phyloP scores from a whole-genome alignment of 129 eudicot genomes.

The Ambrosia trifida region DNA sequence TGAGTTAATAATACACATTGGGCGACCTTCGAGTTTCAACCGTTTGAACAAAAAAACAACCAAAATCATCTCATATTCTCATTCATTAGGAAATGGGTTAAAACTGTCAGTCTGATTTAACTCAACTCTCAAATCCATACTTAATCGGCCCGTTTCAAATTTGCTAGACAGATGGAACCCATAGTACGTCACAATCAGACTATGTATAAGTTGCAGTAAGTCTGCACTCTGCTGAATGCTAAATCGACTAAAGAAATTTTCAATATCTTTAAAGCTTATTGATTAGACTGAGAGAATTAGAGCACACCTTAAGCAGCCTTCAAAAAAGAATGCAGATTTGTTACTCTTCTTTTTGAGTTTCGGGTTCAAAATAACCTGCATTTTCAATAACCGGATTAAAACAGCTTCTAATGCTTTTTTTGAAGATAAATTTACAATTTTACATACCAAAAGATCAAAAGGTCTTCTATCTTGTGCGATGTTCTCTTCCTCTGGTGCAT shows the following conservation, averaged over 20 bases:
- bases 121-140: not conserved
- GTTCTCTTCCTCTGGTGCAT: conserved; percentile 67
- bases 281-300: not conserved
- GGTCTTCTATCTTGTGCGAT: conserved; percentile 66
- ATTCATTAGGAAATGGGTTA: not conserved
- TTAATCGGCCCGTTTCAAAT: not conserved
- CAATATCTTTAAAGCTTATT: not conserved
- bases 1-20: not conserved
- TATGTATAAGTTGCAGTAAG: not conserved
- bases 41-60: not conserved
- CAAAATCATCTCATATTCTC: not conserved
- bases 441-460: conserved; percentile 88
- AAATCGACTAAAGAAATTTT: not conserved
- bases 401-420: too few relatives aligned
- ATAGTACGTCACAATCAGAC: not conserved
- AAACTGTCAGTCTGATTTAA: not conserved
- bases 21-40: not conserved
- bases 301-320: conserved; percentile 84
- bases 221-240: conserved; percentile 18
- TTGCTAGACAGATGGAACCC: not conserved
- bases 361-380: conserved; percentile 81
- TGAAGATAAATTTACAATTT: conserved; percentile 12
- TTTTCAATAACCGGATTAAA: conserved; percentile 14
- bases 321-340: conserved; percentile 73
- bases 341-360: conserved; percentile 55